Percentiles rank a stretch among this genome's conserved stretches.
Evolutionary conservation across 805 yeast species (phyloP).

Genomic region (Barnettozyma pratensis): DNA sequence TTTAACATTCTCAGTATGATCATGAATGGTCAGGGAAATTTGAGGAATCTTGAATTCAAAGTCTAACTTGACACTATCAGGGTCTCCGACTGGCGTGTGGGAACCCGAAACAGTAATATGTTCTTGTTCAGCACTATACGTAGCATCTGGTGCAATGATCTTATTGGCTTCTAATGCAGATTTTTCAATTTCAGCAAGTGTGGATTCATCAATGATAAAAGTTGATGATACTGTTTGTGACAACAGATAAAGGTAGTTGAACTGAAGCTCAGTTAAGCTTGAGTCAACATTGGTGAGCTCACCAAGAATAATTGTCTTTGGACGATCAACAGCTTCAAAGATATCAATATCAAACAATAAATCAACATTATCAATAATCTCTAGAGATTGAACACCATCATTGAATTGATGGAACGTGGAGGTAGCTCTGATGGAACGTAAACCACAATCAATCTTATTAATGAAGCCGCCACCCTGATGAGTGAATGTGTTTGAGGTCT

Average conservation of each 20-base stretch:
- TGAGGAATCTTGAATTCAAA: conserved; percentile 57
- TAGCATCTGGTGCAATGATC: conserved; percentile 32
- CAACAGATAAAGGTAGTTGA: conserved; percentile 50
- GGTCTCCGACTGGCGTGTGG: conserved; percentile 11
- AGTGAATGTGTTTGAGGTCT: conserved; percentile 56
- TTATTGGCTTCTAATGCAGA: conserved; percentile 65
- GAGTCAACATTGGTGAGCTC: conserved; percentile 58
- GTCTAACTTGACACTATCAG: conserved; percentile 32
- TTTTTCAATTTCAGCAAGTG: conserved; percentile 48
- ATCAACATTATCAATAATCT: conserved; percentile 64
- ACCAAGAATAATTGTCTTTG: conserved; percentile 51
- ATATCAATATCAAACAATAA: conserved; percentile 55
- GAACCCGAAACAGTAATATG: conserved; percentile 19
- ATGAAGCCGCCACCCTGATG: conserved; percentile 28
- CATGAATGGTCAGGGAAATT: conserved; percentile 56
- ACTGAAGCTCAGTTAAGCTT: conserved; percentile 68
- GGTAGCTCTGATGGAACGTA: conserved; percentile 64
- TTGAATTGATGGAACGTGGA: conserved; percentile 50
- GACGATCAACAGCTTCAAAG: conserved; percentile 36
- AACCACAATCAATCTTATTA: conserved; percentile 62
- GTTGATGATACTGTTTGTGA: conserved; percentile 51
- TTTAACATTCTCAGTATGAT: conserved; percentile 37
- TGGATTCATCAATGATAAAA: conserved; percentile 39
- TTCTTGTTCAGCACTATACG: conserved; percentile 19
- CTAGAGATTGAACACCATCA: conserved; percentile 36